Evolutionary conservation across 805 yeast genomes (phyloP).

Genomic region (Wickerhamiella siamensis): DNA sequence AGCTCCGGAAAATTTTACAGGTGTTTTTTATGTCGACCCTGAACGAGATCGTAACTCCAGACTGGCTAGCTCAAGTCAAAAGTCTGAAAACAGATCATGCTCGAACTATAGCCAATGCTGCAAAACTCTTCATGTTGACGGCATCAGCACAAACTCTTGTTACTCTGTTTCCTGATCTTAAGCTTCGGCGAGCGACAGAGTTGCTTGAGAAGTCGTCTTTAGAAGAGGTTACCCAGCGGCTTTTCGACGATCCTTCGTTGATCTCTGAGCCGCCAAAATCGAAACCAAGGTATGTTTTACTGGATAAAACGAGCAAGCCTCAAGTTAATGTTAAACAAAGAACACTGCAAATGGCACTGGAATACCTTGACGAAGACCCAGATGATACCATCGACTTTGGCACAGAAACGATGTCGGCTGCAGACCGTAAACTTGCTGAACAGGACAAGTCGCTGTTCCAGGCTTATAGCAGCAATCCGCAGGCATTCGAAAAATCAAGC

Average conservation of each 20-base stretch:
- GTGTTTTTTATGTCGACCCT: conserved; percentile 6
- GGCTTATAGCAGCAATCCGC: conserved; percentile 28
- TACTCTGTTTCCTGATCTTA: conserved; percentile 48
- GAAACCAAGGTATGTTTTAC: conserved; percentile 21
- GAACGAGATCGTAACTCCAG: conserved; percentile 5
- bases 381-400: conserved; percentile 41
- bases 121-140: not conserved
- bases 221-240: conserved; percentile 40
- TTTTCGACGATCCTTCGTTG: conserved; percentile 49
- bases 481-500: conserved; percentile 32
- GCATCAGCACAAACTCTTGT: conserved; percentile 1
- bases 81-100: not conserved
- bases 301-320: conserved; percentile 15
- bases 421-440: conserved; percentile 37
- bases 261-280: conserved; percentile 23
- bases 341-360: conserved; percentile 32
- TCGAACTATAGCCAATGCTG: not conserved
- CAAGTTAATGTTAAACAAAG: conserved; percentile 9
- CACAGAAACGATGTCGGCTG: conserved; percentile 18
- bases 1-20: conserved; percentile 34
- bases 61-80: not conserved
- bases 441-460: conserved; percentile 12
- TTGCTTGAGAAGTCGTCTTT: conserved; percentile 37
- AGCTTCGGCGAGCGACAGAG: conserved; percentile 32
- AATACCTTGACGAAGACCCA: conserved; percentile 45